Conservation (phyloP, 768 basidiomycete species). For the Trametes elegans region DNA sequence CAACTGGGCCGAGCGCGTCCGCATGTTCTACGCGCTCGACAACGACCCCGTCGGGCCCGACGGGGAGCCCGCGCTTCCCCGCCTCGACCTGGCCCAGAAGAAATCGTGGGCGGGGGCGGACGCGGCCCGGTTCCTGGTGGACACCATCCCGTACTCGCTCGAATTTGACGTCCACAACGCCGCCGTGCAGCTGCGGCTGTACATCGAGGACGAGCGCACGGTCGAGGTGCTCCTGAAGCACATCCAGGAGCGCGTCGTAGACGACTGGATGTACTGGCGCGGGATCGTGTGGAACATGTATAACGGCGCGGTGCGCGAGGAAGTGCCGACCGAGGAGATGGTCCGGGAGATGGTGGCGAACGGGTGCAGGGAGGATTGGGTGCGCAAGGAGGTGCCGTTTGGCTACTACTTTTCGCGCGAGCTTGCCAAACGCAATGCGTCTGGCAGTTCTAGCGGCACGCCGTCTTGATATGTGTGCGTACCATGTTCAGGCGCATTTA, state of each 20-base stretch:
- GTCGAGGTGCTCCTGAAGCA: slow-evolving; percentile 77
- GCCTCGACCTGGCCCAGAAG: not conserved
- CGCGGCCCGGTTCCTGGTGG: not conserved
- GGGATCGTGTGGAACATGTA: slow-evolving; percentile 18
- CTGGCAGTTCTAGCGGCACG: not conserved
- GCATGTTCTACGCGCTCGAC: slow-evolving; percentile 17
- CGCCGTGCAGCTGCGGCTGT: slow-evolving; percentile 64
- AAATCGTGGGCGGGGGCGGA: slow-evolving; percentile 3
- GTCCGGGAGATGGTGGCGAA: slow-evolving; percentile 20
- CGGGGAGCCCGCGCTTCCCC: slow-evolving; percentile 11
- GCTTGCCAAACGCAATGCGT: not conserved
- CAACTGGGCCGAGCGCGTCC: slow-evolving; percentile 58
- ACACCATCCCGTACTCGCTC: not conserved
- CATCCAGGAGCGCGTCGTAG: slow-evolving; percentile 69
- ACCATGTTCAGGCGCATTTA: not conserved
- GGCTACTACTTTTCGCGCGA: not conserved
- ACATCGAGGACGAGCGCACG: slow-evolving; percentile 79
- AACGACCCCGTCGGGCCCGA: slow-evolving; percentile 26
- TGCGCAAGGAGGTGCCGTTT: not conserved
- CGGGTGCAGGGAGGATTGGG: slow-evolving; percentile 20
- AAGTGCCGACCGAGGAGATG: slow-evolving; percentile 19
- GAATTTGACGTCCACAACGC: slow-evolving; percentile 53
- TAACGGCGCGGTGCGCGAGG: slow-evolving; percentile 9
- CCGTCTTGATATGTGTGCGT: not conserved
- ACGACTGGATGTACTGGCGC: slow-evolving; percentile 72